Evolutionary conservation across 805 yeast genomes (phyloP).

Genomic region (Hanseniaspora lachancei): DNA sequence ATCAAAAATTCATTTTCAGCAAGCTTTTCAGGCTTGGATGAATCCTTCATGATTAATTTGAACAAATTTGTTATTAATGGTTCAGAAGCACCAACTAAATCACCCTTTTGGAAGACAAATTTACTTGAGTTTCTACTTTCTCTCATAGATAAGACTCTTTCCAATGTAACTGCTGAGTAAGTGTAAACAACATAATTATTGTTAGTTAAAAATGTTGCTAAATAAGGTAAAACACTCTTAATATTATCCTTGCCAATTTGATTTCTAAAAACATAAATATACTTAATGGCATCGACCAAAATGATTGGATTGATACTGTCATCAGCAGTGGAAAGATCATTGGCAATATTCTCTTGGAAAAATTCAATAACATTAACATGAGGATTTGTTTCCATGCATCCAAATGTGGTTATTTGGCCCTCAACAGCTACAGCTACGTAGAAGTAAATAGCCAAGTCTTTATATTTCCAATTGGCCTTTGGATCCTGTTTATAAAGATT

Average conservation of each 20-base stretch:
- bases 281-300: constrained; percentile 85
- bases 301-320: constrained; percentile 52
- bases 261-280: constrained; percentile 77
- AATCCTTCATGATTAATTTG: constrained; percentile 45
- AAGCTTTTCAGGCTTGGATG: constrained; percentile 68
- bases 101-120: constrained; percentile 57
- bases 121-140: constrained; percentile 36
- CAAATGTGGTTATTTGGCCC: constrained; percentile 74
- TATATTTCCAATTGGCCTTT: constrained; percentile 59
- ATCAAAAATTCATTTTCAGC: constrained; percentile 92
- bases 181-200: constrained; percentile 75
- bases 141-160: constrained; percentile 70
- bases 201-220: constrained; percentile 56
- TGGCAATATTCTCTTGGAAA: constrained; percentile 67
- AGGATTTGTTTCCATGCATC: constrained; percentile 75
- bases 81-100: constrained; percentile 50
- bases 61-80: constrained; percentile 56
- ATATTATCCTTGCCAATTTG: constrained; percentile 82
- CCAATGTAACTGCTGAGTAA: constrained; percentile 85
- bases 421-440: constrained; percentile 85
- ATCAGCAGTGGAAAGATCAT: constrained; percentile 50
- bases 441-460: constrained; percentile 74
- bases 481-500: constrained; percentile 34
- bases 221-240: constrained; percentile 61
- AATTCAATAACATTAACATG: constrained; percentile 77